These are phyloP conservation scores for Sonneratia caseolaris DNA, from an alignment of 345 rosid genomes.

Conservation along the genomic window DNA sequence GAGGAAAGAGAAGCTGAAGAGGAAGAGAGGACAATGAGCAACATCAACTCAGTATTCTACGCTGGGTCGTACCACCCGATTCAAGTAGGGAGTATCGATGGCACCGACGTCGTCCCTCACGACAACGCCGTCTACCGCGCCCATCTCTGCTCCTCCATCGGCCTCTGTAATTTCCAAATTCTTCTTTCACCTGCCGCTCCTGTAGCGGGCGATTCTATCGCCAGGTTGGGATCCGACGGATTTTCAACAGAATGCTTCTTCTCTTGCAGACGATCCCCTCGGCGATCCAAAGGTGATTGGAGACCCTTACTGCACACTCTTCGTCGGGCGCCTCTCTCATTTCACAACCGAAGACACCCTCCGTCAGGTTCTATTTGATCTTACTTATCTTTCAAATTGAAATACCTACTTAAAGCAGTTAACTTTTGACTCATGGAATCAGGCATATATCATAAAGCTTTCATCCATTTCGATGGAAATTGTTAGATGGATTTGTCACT, in stretches of 20 bases:
- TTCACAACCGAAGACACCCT: conserved; percentile 62
- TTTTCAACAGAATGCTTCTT: not conserved
- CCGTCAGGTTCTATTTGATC: conserved; percentile 30
- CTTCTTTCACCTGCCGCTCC: not conserved
- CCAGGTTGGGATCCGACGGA: not conserved
- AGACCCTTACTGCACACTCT: conserved; percentile 70
- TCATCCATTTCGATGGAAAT: no score
- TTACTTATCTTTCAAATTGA: no score
- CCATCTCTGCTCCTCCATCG: conserved; percentile 69
- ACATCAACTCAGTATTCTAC: conserved; percentile 65
- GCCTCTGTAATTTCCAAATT: conserved; percentile 43
- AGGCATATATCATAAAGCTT: no score
- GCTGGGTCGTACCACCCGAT: conserved; percentile 86
- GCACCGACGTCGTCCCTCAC: conserved; percentile 73
- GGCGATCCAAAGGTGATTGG: conserved; percentile 68
- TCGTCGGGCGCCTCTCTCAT: conserved; percentile 72
- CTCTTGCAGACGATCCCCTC: conserved; percentile 57
- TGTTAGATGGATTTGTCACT: no score
- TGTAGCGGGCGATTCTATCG: not conserved
- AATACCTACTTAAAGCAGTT: no score
- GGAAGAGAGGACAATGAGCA: not conserved
- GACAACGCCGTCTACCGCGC: conserved; percentile 73
- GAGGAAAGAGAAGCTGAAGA: not conserved
- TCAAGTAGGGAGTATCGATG: conserved; percentile 92
- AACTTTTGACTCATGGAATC: no score